Percentiles rank a stretch among this genome's conserved stretches.
phyloP scores from a whole-genome alignment of 2,329 filamentous ascomycete species.

The Exophiala dermatitidis region DNA sequence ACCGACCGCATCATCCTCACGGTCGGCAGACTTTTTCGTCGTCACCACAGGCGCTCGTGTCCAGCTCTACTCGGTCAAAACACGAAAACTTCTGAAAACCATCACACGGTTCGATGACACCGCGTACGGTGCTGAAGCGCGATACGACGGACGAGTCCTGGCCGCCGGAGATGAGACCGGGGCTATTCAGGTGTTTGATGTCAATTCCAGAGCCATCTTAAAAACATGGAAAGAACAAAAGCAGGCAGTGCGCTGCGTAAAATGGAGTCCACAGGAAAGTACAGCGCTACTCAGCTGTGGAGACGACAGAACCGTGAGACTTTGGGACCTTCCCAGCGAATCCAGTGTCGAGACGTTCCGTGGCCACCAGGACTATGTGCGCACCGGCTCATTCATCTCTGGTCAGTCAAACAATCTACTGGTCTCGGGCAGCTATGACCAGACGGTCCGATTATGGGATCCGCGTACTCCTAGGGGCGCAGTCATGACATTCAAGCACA shows the following conservation, averaged over 20 bases:
- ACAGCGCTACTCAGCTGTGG: conserved; percentile 82
- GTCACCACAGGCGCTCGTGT: conserved; percentile 91
- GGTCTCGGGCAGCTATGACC: conserved; percentile 88
- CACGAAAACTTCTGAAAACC: conserved; percentile 84
- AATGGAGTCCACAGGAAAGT: conserved; percentile 82
- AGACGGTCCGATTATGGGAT: conserved; percentile 91
- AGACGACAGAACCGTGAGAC: conserved; percentile 83
- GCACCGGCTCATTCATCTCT: conserved; percentile 79
- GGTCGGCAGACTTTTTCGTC: conserved; percentile 60
- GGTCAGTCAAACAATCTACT: conserved; percentile 62
- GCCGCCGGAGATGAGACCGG: conserved; percentile 89
- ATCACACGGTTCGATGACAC: conserved; percentile 90
- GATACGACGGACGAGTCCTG: conserved; percentile 79
- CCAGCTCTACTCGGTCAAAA: conserved; percentile 88
- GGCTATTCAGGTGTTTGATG: conserved; percentile 90
- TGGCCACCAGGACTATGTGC: conserved; percentile 89
- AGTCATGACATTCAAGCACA: conserved; percentile 92
- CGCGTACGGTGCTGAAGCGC: conserved; percentile 80
- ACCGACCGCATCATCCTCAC: conserved; percentile 51
- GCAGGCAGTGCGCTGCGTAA: conserved; percentile 85
- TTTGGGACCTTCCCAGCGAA: conserved; percentile 88
- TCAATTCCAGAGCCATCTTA: conserved; percentile 79
- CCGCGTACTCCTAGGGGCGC: conserved; percentile 61
- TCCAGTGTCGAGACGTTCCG: conserved; percentile 68
- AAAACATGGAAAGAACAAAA: conserved; percentile 94